Evolutionary conservation across 805 yeast genomes (phyloP), one percentile per base, ranked within the genome.

Genomic region (Sungouiella blattae): DNA sequence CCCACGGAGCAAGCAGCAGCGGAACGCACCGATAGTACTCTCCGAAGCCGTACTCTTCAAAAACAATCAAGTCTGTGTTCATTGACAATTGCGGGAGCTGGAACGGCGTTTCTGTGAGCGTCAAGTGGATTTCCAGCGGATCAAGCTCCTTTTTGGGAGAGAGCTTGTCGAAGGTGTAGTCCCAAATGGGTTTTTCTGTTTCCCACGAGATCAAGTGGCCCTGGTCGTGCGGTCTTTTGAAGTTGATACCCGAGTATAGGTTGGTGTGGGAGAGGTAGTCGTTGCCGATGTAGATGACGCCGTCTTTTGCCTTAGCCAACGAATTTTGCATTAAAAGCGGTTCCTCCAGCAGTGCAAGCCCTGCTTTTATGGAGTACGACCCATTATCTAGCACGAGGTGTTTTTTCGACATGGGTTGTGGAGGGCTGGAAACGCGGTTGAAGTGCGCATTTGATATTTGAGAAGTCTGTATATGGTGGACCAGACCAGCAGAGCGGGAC

Each of bases 191-290:
- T 50, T 83, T 83, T 54, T 93, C 88, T 2, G 85, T 64, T 44
- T 87, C 95, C 98, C 98, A 93, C 25, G 91, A 86, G 0, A 81
- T 78, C 33, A 93, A 64, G 47, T 89, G 94, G 33, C 97, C 97
- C 47, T 82, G 80, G 44, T 88, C 96, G 38, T 78, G 78, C 0
- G 99, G 97, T 36, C 98, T 67, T 41, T 83, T 74, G 58, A 83
- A 76, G 14, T 73, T 71, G 5, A 89, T 70, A 1, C 88, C 86
- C 0, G 94, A 78, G 24, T 78, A 79, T 52, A 88, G 93, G 40
- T 73, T 76, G 30, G 91, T 77, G 11, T 69, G 66, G 12, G 72
- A 60, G 8, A 81, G 50, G 43, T 81, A 83, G 40, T 86, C 83
- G 42, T 64, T 65, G 4, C 95, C 95, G 8, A 89, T 66, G 47